Base-by-base conservation (phyloP, 768 basidiomycete genomes). In the Tricholoma furcatifolium region DNA sequence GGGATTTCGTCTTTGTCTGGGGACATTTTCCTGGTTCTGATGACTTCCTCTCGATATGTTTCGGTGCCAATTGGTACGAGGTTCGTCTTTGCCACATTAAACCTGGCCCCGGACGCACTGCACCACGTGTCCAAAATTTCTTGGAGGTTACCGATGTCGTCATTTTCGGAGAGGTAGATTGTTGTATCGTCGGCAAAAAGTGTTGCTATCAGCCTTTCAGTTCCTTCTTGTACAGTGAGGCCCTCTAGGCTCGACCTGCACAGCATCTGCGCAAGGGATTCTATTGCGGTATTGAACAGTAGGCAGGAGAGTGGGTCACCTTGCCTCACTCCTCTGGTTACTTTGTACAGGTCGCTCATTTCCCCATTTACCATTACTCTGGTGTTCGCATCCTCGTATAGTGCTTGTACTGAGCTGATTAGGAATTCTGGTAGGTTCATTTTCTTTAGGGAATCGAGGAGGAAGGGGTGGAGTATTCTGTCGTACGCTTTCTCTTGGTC, bases 31-130 rank as follows among this genome's bases (percentile, higher is more conserved):
- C 67, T 34, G 2, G 17, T 18, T 1, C 30, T 57, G 1, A 47
- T n/a, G 1, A 64, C 50, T 2, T 10, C 3, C 14, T 53, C 21
- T 27, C 69, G 45, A 56, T 60, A 66, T 15, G 51, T 45, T 2
- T 23, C 24, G 1, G 53, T 2, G 2, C 75, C 74, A 0, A 74
- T 60, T 0, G 73, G 74, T 1, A 77, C 60, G 1, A 74, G 51
- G 20, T 68, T 65, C 0, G 76, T 79, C 55, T 80, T 80, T 0
- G 54, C 39, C 0, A 62, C 54, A 47, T 78, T 80, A 57, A 78
- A 80, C 39, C 70, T 73, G 0, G 75, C 77, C 0, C 68, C 62
- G 2, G 72, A 73, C 1, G 67, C 74, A 0, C 12, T 11, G 45
- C 74, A 80, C 78, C 78, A 81, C 1, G 51, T 41, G 31, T 65